Percentiles rank a stretch among this genome's conserved stretches.
phyloP scores from a whole-genome alignment of 148 eudicot species.

The Euryodendron excelsum region DNA sequence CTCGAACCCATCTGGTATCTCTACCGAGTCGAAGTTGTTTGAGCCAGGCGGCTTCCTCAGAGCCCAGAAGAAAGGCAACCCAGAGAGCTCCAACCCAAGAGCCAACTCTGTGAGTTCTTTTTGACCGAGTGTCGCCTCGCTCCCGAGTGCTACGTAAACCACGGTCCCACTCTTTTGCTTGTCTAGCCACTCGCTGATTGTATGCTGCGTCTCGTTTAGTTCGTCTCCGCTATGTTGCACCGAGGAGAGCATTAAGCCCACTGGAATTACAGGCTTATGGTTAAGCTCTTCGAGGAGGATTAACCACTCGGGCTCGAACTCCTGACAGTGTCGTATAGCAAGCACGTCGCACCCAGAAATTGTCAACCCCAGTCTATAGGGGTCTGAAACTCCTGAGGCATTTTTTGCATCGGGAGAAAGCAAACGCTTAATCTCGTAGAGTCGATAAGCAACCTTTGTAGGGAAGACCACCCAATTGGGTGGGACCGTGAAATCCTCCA shows the following conservation, averaged over 20 bases:
- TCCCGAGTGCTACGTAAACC: conserved; percentile 15
- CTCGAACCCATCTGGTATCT: conserved; percentile 16
- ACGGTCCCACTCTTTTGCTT: neutral
- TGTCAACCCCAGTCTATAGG: neutral
- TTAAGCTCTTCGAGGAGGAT: conserved; percentile 14
- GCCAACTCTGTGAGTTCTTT: conserved; percentile 22
- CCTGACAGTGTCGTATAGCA: neutral
- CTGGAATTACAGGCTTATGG: conserved; percentile 10
- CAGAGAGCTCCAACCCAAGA: conserved; percentile 24
- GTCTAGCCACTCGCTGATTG: neutral
- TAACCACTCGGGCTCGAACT: conserved; percentile 21
- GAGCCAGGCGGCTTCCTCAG: conserved; percentile 16
- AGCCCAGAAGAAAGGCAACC: conserved; percentile 24
- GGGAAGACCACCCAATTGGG: conserved; percentile 18
- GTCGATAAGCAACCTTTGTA: conserved; percentile 5
- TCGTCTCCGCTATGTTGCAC: neutral
- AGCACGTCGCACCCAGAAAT: neutral
- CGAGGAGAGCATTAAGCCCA: conserved; percentile 17
- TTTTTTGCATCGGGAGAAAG: neutral
- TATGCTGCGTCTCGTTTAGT: neutral
- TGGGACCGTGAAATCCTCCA: conserved; percentile 7
- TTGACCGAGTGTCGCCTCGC: conserved; percentile 5
- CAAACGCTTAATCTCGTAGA: neutral
- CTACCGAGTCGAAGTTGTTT: neutral
- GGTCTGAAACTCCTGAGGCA: neutral